Percentiles rank a stretch among this genome's conserved stretches.
phyloP scores from a whole-genome alignment of 179 eudicot genomes.

The Pouteria campechiana region DNA sequence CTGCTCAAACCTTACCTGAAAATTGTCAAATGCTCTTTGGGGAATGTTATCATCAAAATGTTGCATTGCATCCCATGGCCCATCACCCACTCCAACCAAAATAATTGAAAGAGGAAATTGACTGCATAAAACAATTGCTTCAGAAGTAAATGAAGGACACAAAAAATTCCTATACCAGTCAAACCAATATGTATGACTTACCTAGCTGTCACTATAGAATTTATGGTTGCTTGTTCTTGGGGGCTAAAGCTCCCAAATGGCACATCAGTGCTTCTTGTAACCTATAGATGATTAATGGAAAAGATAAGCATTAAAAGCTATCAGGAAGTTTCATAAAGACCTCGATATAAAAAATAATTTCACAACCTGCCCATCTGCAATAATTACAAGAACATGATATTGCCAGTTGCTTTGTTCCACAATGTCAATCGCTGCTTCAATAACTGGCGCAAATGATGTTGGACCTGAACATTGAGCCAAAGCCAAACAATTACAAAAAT shows the following conservation, averaged over 20 bases:
- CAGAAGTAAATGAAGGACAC: neutral
- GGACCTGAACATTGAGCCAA: no score
- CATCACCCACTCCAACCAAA: slow-evolving; percentile 83
- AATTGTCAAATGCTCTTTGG: slow-evolving; percentile 75
- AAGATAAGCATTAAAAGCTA: neutral
- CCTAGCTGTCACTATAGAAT: slow-evolving; percentile 81
- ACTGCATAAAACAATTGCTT: slow-evolving; percentile 20
- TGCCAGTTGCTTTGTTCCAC: slow-evolving; percentile 57
- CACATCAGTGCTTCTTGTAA: slow-evolving; percentile 33
- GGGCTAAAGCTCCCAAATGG: slow-evolving; percentile 52
- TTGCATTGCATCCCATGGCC: slow-evolving; percentile 89
- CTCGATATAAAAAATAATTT: neutral
- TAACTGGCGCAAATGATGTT: slow-evolving; percentile 71
- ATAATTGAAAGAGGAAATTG: slow-evolving; percentile 72
- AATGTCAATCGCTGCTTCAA: slow-evolving; percentile 73
- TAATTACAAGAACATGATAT: slow-evolving; percentile 77
- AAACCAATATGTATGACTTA: slow-evolving; percentile 6
- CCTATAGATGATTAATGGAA: slow-evolving; percentile 16
- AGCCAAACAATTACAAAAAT: no score
- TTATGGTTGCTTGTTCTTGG: slow-evolving; percentile 69
- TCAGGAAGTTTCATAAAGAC: neutral
- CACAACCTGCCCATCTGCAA: slow-evolving; percentile 84
- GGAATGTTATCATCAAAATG: slow-evolving; percentile 76
- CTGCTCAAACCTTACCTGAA: slow-evolving; percentile 48
- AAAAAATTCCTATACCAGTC: neutral